Evolutionary conservation across 1,284 basidiomycete genomes (phyloP), one percentile per base, ranked within the genome.

Genomic region (Cryptococcus hybrid): DNA sequence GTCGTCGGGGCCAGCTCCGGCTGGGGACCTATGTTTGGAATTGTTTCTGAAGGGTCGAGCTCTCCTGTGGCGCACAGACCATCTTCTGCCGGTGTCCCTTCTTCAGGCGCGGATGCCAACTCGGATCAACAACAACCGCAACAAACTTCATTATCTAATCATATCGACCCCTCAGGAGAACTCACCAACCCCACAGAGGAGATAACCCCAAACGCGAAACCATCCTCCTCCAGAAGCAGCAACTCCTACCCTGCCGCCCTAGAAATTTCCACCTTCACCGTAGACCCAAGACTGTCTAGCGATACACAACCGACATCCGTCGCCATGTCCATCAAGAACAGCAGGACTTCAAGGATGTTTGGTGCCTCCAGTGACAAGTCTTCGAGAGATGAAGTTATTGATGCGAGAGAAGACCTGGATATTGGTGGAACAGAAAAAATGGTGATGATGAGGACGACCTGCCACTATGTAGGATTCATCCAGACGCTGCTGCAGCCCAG

Each of bases 1-100:
- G 7, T 44, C n/a, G 13, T 44, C 9, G 24, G 49, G 38, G 43
- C 64, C 53, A 69, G 67, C 3, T 54, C 58, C 2, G 68, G 67
- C 53, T 75, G 73, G 73, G 71, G 45, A 46, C 63, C 69, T 5
- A 61, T 67, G 0, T 60, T 72, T 39, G 60, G 60, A 35, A 56
- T 66, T 7, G 72, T 73, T 61, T 69, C 71, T 0, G 55, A 52
- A 6, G 57, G 55, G 9, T 51, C 56, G 6, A 45, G 39, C n/a
- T 24, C 18, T 8, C 45, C 53, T 12, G 47, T 4, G 40, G 40
- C 40, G 43, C 1, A 1, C 7, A 12, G 43, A 30, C 4, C 30
- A 30, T 4, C 30, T 30, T 30, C 30, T 4, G 30, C 4, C 30
- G 4, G 30, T 30, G 30, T n/a, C 30, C 30, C 30, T 30, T 4